A percentile compares a stretch with the other conserved stretches of the same genome.
Evolutionary conservation across 2,329 filamentous ascomycete species (phyloP).

Genomic region (Sphaerulina musiva): DNA sequence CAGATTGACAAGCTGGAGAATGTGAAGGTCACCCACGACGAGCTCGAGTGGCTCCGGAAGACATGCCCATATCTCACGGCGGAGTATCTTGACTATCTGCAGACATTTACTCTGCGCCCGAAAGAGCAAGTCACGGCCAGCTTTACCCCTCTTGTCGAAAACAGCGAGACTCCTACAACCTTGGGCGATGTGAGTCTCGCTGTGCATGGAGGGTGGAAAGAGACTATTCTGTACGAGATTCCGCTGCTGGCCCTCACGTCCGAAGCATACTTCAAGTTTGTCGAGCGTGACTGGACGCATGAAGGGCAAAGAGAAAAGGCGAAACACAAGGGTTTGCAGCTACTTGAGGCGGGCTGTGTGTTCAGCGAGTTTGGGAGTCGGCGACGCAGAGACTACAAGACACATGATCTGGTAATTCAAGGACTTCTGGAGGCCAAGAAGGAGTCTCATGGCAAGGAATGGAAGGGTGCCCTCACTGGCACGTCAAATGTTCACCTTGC

Average conservation of each 20-base stretch:
- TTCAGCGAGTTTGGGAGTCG: conserved; percentile 93
- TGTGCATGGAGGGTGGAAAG: conserved; percentile 78
- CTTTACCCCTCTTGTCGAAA: conserved; percentile 57
- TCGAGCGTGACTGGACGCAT: conserved; percentile 87
- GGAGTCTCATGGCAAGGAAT: conserved; percentile 56
- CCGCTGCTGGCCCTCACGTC: conserved; percentile 85
- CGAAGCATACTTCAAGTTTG: conserved; percentile 96
- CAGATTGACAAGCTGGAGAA: conserved; percentile 82
- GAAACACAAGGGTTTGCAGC: conserved; percentile 67
- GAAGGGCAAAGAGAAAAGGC: conserved; percentile 80
- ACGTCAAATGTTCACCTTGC: conserved; percentile 97
- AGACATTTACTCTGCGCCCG: conserved; percentile 73
- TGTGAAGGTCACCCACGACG: conserved; percentile 70
- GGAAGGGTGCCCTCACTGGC: conserved; percentile 68
- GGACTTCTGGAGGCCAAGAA: conserved; percentile 74
- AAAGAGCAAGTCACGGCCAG: conserved; percentile 68
- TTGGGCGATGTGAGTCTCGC: conserved; percentile 69
- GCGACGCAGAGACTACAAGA: conserved; percentile 85
- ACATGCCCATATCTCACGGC: conserved; percentile 74
- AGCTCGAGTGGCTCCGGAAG: conserved; percentile 68
- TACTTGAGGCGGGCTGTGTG: conserved; percentile 76
- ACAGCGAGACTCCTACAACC: conserved; percentile 39
- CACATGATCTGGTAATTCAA: conserved; percentile 83
- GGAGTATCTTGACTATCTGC: conserved; percentile 74
- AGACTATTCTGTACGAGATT: conserved; percentile 97